Base-by-base conservation (phyloP, 257 asterid species). In the Primulina huaijiensis region DNA sequence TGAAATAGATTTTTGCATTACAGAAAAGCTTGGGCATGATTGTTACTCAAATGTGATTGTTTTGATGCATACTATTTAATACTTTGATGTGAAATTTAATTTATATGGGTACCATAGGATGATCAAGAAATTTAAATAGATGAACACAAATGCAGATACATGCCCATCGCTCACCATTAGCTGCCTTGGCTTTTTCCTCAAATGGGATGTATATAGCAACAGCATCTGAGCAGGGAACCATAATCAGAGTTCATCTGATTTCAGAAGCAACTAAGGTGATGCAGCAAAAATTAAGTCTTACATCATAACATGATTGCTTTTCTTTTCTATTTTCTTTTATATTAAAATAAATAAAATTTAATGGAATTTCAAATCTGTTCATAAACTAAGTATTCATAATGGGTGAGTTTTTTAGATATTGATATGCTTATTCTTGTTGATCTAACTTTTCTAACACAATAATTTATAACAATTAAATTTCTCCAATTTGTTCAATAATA, bases 211-310 rank as follows among this genome's bases (percentile, higher is more conserved):
- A 90, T 74, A 81, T 92, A 60, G 97, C 98, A 9, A 90, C 96
- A 0, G 95, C 98, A 62, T 92, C 97, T 57, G 98, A 90, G 78
- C 97, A 88, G 68, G 97, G 98, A 72, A 92, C 98, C 73, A 85
- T 92, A 65, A 81, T 92, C 80, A 86, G 97, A 83, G 89, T 92
- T 83, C 96, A 92, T 79, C 90, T 87, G 38, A 83, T 92, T 74
- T 88, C 96, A 33, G 92, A 88, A 52, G 96, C 95, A 67, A 83
- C 97, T 64, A 86, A 92, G 98, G 98, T 92, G 77, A 84, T 74
- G 57, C 62, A 65, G 27, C 67, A 35, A 40, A 69, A 66, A 23
- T 10, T 67, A 59, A 61, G 52, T 21, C 64, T 72, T 35, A 57
- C 71, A 27, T 62, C 29, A 34, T 27, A 29, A 35, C 25, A 17